These are phyloP conservation scores for Euphorbia lathyris DNA, from an alignment of 345 rosid species.

Conservation along the genomic window DNA sequence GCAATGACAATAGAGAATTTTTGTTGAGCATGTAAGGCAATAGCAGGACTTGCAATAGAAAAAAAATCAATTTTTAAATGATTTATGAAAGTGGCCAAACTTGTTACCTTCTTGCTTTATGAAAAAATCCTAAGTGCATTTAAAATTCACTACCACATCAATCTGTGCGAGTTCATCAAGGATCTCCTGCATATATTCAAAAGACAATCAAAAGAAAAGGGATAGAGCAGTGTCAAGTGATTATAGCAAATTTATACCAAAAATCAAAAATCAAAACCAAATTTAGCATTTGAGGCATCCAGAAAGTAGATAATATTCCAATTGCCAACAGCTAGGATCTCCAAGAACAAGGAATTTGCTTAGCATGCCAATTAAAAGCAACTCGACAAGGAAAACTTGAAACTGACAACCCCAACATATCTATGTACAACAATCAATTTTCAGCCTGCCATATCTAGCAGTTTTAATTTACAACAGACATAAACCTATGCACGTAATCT, in stretches of 20 bases:
- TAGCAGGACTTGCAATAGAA: background rate
- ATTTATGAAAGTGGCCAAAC: background rate
- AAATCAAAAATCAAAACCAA: no score
- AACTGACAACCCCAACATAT: background rate
- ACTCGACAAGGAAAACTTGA: background rate
- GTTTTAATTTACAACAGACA: background rate
- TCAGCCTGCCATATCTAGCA: background rate
- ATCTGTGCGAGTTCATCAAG: slow-evolving; percentile 28
- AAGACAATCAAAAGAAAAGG: background rate
- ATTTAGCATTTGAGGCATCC: no score
- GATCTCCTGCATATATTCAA: slow-evolving; percentile 21
- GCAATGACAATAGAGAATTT: slow-evolving; percentile 6
- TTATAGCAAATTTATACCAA: background rate
- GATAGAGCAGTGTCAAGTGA: background rate
- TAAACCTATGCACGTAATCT: no score
- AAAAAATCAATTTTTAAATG: background rate
- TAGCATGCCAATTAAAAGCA: background rate
- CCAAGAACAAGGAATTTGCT: no score
- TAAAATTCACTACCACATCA: slow-evolving; percentile 27
- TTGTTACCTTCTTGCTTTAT: slow-evolving; percentile 16
- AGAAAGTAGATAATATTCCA: background rate
- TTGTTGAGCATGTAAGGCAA: background rate
- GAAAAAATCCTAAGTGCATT: slow-evolving; percentile 15
- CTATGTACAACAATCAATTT: background rate
- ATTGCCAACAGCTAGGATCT: no score